Percentiles rank a stretch among this genome's conserved stretches.
These are phyloP conservation scores for Mycena venus DNA, from an alignment of 768 basidiomycete genomes.

Conservation along the genomic window DNA sequence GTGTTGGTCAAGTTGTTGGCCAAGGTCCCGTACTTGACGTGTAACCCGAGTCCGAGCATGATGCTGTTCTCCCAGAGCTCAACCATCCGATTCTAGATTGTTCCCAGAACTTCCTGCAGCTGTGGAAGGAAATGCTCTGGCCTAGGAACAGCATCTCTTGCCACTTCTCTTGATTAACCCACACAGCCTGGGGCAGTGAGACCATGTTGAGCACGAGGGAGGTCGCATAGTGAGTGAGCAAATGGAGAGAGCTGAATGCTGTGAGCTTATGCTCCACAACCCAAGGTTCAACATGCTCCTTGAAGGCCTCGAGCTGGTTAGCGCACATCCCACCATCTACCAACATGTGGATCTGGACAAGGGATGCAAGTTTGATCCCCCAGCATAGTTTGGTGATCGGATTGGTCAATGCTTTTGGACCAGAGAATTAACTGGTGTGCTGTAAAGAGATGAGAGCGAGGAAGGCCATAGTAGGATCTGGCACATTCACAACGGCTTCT, in stretches of 20 bases:
- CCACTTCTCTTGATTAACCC: conserved; percentile 34
- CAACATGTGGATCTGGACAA: conserved; percentile 9
- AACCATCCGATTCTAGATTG: conserved; percentile 14
- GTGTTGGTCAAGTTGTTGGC: conserved; percentile 36
- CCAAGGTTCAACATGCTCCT: neutral
- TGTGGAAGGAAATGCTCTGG: conserved; percentile 9
- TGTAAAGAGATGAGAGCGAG: neutral
- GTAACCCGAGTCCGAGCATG: conserved; percentile 10
- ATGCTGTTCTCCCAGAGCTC: conserved; percentile 37
- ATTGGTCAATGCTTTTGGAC: conserved; percentile 13
- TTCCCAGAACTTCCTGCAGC: conserved; percentile 9
- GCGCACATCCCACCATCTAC: neutral
- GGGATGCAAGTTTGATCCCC: conserved; percentile 9
- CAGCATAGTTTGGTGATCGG: conserved; percentile 18
- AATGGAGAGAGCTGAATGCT: conserved; percentile 32
- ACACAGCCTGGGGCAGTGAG: conserved; percentile 28
- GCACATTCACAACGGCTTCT: neutral
- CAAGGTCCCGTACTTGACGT: conserved; percentile 23
- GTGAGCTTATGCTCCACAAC: conserved; percentile 27
- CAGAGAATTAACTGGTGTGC: neutral
- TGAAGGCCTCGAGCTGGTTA: neutral
- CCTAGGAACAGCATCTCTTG: conserved; percentile 31
- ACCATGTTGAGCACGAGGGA: conserved; percentile 22
- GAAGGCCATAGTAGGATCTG: conserved; percentile 34
- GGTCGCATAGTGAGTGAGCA: conserved; percentile 36